Evolutionary conservation across 1,139 yeast species (phyloP).

Genomic region (Hanseniaspora gamundiae): DNA sequence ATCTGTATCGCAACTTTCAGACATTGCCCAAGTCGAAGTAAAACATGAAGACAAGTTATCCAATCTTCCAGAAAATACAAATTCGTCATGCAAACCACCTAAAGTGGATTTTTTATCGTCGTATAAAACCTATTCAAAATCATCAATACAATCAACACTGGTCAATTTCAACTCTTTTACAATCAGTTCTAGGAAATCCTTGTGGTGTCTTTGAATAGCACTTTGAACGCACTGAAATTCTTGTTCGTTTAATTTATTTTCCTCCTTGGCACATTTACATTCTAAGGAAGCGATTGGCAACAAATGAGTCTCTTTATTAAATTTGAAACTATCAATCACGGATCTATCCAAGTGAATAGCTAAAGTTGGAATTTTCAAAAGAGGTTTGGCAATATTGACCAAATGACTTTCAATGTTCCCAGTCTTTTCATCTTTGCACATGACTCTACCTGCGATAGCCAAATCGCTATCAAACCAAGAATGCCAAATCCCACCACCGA

Average conservation of each 20-base stretch:
- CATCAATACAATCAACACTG: conserved; percentile 50
- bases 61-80: conserved; percentile 83
- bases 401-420: conserved; percentile 51
- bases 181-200: conserved; percentile 52
- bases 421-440: conserved; percentile 38
- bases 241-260: conserved; percentile 35
- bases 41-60: conserved; percentile 85
- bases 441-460: conserved; percentile 85
- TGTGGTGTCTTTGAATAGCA: conserved; percentile 64
- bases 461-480: conserved; percentile 85
- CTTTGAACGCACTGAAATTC: conserved; percentile 56
- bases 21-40: conserved; percentile 61
- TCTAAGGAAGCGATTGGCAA: conserved; percentile 77
- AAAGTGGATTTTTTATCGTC: conserved; percentile 74
- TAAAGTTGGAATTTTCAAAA: conserved; percentile 83
- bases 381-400: conserved; percentile 70
- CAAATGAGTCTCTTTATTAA: conserved; percentile 79
- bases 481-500: conserved; percentile 94
- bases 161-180: conserved; percentile 50
- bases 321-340: conserved; percentile 68
- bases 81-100: conserved; percentile 86
- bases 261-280: conserved; percentile 25
- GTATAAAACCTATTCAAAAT: conserved; percentile 78
- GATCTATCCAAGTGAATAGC: conserved; percentile 86
- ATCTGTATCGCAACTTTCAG: conserved; percentile 36